Evolutionary conservation across 257 asterid genomes (phyloP).

Genomic region (Fraxinus quadrangulata): DNA sequence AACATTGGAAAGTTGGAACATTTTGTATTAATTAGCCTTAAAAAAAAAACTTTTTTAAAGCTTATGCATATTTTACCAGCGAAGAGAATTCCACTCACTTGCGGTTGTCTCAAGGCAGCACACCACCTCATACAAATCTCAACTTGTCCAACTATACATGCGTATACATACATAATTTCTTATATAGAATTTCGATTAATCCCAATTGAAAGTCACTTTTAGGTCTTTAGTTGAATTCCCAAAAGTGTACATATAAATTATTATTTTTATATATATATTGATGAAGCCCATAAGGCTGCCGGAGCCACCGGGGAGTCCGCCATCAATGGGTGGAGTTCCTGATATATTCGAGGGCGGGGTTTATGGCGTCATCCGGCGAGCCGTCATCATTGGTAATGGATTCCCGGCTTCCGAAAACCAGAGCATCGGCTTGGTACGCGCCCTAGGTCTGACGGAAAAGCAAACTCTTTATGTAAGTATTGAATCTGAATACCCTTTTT

Average conservation of each 20-base stretch:
- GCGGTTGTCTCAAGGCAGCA: conserved; percentile 5
- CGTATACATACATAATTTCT: too few relatives aligned
- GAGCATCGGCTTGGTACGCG: conserved; percentile 85
- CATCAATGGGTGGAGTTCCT: conserved; percentile 60
- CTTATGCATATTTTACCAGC: too few relatives aligned
- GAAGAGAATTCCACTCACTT: not conserved
- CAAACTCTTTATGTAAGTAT: conserved; percentile 67
- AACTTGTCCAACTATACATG: not conserved
- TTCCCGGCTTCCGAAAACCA: conserved; percentile 88
- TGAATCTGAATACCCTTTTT: not conserved
- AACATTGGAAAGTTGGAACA: too few relatives aligned
- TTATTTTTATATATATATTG: not conserved
- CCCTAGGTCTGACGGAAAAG: conserved; percentile 81
- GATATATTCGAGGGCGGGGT: conserved; percentile 89
- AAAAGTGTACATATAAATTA: too few relatives aligned
- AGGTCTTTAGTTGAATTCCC: conserved; percentile 33
- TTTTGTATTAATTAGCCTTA: too few relatives aligned
- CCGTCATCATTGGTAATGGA: conserved; percentile 92
- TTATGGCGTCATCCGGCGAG: conserved; percentile 73
- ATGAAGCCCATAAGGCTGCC: conserved; percentile 97
- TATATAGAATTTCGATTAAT: not conserved
- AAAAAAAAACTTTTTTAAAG: too few relatives aligned
- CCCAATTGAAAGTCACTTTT: conserved; percentile 24
- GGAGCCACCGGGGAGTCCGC: conserved; percentile 88
- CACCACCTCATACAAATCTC: conserved; percentile 2